These are phyloP conservation scores for Haematococcus sp. DNA, from an alignment of 139 green algal species.

Conservation along the genomic window DNA sequence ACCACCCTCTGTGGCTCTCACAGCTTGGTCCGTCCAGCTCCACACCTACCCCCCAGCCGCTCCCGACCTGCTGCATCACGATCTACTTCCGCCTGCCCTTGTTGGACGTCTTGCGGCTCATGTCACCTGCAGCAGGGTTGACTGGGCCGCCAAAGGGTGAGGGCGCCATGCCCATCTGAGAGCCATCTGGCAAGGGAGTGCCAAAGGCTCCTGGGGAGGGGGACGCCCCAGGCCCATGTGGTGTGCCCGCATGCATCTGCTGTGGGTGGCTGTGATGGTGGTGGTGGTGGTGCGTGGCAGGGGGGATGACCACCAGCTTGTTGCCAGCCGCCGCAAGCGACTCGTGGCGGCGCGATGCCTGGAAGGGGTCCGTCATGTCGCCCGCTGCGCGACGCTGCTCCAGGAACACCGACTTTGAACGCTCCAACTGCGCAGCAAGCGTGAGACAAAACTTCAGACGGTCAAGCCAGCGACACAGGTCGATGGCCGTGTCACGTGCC, in stretches of 20 bases:
- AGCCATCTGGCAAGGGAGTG: too few species aligned
- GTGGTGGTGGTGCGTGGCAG: slow-evolving; percentile 1
- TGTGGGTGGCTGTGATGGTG: too few species aligned
- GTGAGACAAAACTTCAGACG: neutral
- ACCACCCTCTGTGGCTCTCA: too few species aligned
- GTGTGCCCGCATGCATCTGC: too few species aligned
- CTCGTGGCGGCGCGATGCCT: slow-evolving; percentile 1
- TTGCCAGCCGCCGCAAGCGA: neutral
- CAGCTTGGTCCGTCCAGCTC: too few species aligned
- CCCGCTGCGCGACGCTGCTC: slow-evolving; percentile 11
- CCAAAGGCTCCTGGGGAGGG: too few species aligned
- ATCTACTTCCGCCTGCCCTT: too few species aligned
- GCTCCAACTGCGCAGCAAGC: slow-evolving; percentile 9
- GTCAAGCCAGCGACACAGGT: neutral
- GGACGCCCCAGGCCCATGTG: too few species aligned
- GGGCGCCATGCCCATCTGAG: too few species aligned
- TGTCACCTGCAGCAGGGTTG: slow-evolving; percentile 7
- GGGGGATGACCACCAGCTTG: slow-evolving; percentile 6
- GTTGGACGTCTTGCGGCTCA: neutral
- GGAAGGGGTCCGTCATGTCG: slow-evolving; percentile 31
- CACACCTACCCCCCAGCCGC: neutral
- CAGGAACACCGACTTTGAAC: slow-evolving; percentile 15
- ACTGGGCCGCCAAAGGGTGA: slow-evolving; percentile 9
- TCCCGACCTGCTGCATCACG: neutral
- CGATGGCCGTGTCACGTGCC: neutral